Base-by-base conservation (phyloP, 2,329 filamentous ascomycete genomes). In the Sporothrix pallida region DNA sequence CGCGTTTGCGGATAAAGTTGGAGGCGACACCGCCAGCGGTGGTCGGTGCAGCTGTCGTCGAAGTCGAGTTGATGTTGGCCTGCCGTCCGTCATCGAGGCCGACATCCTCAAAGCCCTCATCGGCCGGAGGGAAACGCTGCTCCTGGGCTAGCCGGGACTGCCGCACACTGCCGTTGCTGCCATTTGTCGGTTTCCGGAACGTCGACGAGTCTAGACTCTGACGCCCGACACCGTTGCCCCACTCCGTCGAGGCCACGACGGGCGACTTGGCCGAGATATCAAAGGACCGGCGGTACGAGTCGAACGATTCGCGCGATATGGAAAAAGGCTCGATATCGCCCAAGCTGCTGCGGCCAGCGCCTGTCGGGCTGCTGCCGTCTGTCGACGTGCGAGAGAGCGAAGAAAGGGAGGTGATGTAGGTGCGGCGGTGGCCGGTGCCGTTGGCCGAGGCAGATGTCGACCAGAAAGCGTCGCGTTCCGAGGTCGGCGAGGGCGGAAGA, bases 261-360 rank as follows among this genome's bases (percentile, higher is more conserved):
- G 94, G 95, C 54, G 94, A 96, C 76, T 91, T 91, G 54, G 95
- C 95, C 69, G 92, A 95, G 75, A 98, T 97, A 80, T 98, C 95
- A 85, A 98, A 98, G 76, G 95, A 98, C 79, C 96, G 90, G 76
- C 96, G 88, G 83, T 98, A 98, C 2, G 95, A 97, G 81, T 98
- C 96, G 80, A 98, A 98, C 1, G 95, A 98, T 83, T 98, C 96
- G 79, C 95, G 89, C 52, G 95, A 97, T 81, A 98, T 98, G 76
- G 92, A 94, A 81, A 98, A 98, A 15, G 92, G 94, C 80, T 98
- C 95, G 78, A 94, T 95, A 75, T 97, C 94, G 78, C 91, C 90
- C 74, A 93, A 44, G 63, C 48, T 72, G 70, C 65, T 54, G 71
- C 71, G 62, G 80, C 87, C 90, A 72, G 80, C 83, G 8, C 12